Evolutionary conservation across 208 protist genomes (phyloP).

Genomic region (Novymonas esmeraldas): DNA sequence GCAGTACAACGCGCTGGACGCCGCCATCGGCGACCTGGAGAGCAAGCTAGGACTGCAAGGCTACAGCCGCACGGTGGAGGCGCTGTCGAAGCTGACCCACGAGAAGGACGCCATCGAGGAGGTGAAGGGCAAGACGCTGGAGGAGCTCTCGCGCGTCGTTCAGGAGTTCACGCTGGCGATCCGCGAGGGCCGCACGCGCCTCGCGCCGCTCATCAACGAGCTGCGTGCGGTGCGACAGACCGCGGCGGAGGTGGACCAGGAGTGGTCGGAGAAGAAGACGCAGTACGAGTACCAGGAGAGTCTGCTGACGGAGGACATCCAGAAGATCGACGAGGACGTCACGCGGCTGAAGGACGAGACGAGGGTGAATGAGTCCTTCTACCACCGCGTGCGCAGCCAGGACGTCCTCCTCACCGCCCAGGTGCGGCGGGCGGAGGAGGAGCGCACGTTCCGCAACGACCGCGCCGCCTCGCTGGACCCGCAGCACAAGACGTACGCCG

Average conservation of each 20-base stretch:
- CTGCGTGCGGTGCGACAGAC: conserved; percentile 82
- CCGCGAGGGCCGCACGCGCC: conserved; percentile 78
- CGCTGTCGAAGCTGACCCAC: conserved; percentile 76
- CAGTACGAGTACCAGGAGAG: conserved; percentile 89
- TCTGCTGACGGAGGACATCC: conserved; percentile 84
- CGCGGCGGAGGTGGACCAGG: conserved; percentile 83
- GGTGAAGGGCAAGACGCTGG: conserved; percentile 89
- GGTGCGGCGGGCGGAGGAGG: conserved; percentile 56
- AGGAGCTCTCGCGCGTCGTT: conserved; percentile 90
- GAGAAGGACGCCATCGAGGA: conserved; percentile 89
- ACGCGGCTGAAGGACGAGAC: conserved; percentile 74
- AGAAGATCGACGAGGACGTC: conserved; percentile 85
- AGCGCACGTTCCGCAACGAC: conserved; percentile 45
- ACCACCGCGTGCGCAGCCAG: conserved; percentile 81
- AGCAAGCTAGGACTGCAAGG: conserved; percentile 86
- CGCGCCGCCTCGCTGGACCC: conserved; percentile 46
- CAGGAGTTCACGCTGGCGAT: conserved; percentile 88
- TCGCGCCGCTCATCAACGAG: conserved; percentile 91
- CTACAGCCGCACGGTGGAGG: conserved; percentile 83
- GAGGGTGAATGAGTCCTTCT: conserved; percentile 80
- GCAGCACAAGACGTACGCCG: conserved; percentile 63
- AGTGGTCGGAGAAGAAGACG: conserved; percentile 84
- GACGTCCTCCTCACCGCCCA: conserved; percentile 51
- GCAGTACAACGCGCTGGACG: conserved; percentile 73
- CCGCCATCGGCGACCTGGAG: conserved; percentile 79